phyloP scores from a whole-genome alignment of 345 rosid genomes.

The Boechera divaricarpa region DNA sequence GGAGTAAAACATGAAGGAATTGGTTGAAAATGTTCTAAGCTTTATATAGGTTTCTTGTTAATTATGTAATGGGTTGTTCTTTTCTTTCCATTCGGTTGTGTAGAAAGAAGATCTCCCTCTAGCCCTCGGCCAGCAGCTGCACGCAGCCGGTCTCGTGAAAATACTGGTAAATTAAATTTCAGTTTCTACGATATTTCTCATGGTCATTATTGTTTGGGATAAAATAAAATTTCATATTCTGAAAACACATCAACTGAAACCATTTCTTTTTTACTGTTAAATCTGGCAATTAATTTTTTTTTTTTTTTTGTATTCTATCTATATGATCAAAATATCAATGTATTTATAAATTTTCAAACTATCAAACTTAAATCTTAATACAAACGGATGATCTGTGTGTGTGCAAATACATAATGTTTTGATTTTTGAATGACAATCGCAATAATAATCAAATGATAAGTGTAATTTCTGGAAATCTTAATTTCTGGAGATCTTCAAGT shows the following conservation, averaged over 20 bases:
- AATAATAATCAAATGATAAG: neutral
- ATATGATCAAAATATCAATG: neutral
- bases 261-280: neutral
- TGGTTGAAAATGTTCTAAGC: neutral
- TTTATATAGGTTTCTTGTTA: neutral
- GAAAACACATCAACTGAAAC: neutral
- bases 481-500: neutral
- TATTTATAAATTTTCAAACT: neutral
- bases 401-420: neutral
- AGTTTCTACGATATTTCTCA: neutral
- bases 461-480: neutral
- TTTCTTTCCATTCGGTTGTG: neutral
- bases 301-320: neutral
- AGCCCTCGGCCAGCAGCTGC: slow-evolving; percentile 7
- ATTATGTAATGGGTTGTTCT: neutral
- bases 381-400: neutral
- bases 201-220: neutral
- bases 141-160: slow-evolving; percentile 4
- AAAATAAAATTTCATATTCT: neutral
- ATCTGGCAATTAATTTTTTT: neutral
- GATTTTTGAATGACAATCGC: no score
- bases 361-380: neutral
- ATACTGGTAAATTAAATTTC: slow-evolving; percentile 11
- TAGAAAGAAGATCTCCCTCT: slow-evolving; percentile 17
- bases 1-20: no score